Percentiles rank a stretch among this genome's conserved stretches.
Evolutionary conservation across 2,329 filamentous ascomycete genomes (phyloP).

Genomic region (Aureobasidium leucospermi): DNA sequence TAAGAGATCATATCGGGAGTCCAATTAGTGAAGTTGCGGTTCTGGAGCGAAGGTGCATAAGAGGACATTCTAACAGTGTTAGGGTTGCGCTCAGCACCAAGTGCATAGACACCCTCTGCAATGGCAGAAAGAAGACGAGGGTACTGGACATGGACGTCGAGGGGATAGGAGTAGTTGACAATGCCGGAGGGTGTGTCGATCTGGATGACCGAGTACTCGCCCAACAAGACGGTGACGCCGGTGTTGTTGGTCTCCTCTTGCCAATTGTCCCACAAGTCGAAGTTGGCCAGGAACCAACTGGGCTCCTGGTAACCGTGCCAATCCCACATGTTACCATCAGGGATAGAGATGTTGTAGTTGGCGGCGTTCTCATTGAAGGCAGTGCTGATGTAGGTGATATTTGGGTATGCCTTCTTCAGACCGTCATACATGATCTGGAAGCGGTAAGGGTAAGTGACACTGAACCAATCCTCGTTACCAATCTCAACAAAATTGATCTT

Average conservation of each 20-base stretch:
- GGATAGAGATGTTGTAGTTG: slow-evolving; percentile 29
- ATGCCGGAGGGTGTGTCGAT: slow-evolving; percentile 24
- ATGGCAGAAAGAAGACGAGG: slow-evolving; percentile 24
- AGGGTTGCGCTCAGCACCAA: slow-evolving; percentile 26
- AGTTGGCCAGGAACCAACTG: slow-evolving; percentile 34
- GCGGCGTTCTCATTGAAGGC: slow-evolving; percentile 22
- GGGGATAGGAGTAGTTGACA: slow-evolving; percentile 20
- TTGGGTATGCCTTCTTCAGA: slow-evolving; percentile 47
- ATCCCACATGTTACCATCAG: slow-evolving; percentile 30
- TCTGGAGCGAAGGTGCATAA: slow-evolving; percentile 27
- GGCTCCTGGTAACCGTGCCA: slow-evolving; percentile 37
- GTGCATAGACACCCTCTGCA: slow-evolving; percentile 25
- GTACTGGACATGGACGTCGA: slow-evolving; percentile 22
- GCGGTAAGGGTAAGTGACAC: slow-evolving; percentile 33
- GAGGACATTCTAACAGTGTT: slow-evolving; percentile 23
- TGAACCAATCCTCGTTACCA: slow-evolving; percentile 58
- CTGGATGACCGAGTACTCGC: slow-evolving; percentile 24
- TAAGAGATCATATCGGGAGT: slow-evolving; percentile 28
- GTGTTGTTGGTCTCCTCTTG: slow-evolving; percentile 19
- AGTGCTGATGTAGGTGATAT: slow-evolving; percentile 45
- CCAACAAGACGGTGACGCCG: slow-evolving; percentile 20
- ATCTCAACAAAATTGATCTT: slow-evolving; percentile 54
- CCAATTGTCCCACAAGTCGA: slow-evolving; percentile 37
- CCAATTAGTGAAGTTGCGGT: slow-evolving; percentile 29
- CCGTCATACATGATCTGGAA: slow-evolving; percentile 53